Base-by-base conservation (phyloP, 768 basidiomycete species). In the Boletus subcaerulescens region DNA sequence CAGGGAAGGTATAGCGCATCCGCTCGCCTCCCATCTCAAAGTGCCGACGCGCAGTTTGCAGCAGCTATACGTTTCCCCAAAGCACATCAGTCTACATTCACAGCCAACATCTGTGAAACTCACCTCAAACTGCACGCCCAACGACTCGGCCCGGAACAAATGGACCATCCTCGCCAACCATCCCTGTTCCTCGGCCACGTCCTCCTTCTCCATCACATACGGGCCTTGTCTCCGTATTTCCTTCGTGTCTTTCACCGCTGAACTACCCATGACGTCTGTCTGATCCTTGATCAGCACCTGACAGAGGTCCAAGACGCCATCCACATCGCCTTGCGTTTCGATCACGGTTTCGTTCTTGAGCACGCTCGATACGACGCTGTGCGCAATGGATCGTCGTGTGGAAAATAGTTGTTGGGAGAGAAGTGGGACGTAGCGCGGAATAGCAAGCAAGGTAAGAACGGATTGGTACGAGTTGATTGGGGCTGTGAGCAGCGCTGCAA, bases 161-260 rank as follows among this genome's bases (percentile, higher is more conserved):
- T 99, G 97, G 3, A 98, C 90, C 92, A 98, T 98, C 58, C 96
- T 77, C 39, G 97, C 96, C 15, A 98, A 85, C 97, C 97, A 99
- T 0, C 97, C 97, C 65, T 99, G 97, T 70, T 99, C 97, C 70
- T 99, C 97, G 0, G 94, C 95, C 76, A 94, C 80, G 66, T 98
- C 96, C 68, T 95, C 91, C 48, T 86, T 73, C 68, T 96, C 95
- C 48, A 81, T 63, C 29, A 77, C 74, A 60, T 85, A 81, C 11
- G 83, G 76, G 8, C 83, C 84, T 53, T 82, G 81, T 57, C 85
- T 75, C 55, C 84, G 77, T 45, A 71, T 65, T 43, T 82, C 81
- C 58, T 79, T 77, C 22, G 64, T 61, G 24, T 70, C 61, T 22
- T 59, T 65, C 2, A 17, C 22, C 17, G 24, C 74, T 29, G 66